Conservation (phyloP, 108 stramenopile genomes). For the Aureococcus anophagefferens region DNA sequence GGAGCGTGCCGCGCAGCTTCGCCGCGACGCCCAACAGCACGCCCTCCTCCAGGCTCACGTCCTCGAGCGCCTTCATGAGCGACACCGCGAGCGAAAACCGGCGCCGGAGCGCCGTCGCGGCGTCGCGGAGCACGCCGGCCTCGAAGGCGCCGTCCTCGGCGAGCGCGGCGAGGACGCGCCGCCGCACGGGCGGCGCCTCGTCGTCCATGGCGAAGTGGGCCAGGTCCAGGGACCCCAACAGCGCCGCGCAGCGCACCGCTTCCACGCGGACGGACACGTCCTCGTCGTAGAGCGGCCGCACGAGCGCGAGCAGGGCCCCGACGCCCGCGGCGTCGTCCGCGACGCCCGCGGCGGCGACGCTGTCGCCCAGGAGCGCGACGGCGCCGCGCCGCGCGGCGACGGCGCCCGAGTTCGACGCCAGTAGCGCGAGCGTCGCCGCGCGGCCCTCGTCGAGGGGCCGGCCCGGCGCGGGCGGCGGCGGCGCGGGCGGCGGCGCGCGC, state of each 20-base stretch:
- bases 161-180: background rate
- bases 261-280: background rate
- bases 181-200: background rate
- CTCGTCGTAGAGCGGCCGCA: background rate
- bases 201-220: background rate
- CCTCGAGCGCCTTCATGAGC: background rate
- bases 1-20: background rate
- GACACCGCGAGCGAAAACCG: too few species aligned
- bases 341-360: too few species aligned
- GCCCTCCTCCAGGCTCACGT: background rate
- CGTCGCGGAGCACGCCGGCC: background rate
- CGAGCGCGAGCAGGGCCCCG: background rate
- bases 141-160: background rate
- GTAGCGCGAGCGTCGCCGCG: too few species aligned
- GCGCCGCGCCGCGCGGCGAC: too few species aligned
- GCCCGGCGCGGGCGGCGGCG: too few species aligned
- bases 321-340: too few species aligned
- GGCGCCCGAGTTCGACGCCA: too few species aligned
- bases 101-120: background rate
- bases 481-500: too few species aligned
- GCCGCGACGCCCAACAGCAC: background rate
- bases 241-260: background rate
- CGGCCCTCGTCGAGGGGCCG: too few species aligned
- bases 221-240: background rate
- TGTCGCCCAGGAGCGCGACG: too few species aligned